These are phyloP conservation scores for Tetrahymena borealis DNA, from an alignment of 73 alveolate genomes.

Conservation along the genomic window DNA sequence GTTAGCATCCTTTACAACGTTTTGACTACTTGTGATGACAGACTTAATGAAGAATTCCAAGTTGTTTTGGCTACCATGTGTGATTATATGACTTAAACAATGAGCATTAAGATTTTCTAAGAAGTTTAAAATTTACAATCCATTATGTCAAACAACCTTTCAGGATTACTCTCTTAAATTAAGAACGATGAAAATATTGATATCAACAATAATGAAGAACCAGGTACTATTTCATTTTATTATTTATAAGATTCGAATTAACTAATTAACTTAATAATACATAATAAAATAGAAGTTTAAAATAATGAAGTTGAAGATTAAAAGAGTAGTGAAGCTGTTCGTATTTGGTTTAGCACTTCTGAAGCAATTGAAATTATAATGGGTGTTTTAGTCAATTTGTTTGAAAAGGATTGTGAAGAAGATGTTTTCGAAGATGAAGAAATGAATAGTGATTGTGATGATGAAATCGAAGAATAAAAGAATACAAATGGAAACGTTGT, in stretches of 20 bases:
- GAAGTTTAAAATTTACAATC: neutral
- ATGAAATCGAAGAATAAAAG: neutral
- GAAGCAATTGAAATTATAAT: neutral
- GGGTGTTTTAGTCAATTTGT: neutral
- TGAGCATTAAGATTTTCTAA: neutral
- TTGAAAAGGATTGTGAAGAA: neutral
- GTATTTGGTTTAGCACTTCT: neutral
- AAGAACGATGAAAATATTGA: neutral
- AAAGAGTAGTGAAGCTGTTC: neutral
- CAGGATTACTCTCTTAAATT: neutral
- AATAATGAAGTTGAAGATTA: neutral
- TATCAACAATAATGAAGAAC: neutral
- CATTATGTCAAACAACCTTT: neutral
- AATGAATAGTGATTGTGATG: conserved; percentile 1
- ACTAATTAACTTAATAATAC: neutral
- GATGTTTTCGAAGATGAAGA: neutral
- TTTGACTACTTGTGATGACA: neutral
- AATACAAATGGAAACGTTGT: neutral
- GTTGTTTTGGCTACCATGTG: neutral
- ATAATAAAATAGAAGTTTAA: neutral
- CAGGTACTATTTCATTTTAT: neutral
- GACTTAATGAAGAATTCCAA: neutral
- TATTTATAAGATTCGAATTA: neutral
- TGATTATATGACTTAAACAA: neutral
- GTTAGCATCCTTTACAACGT: neutral